Conservation (phyloP, 305 asterid genomes). For the Solanum chacoense region DNA sequence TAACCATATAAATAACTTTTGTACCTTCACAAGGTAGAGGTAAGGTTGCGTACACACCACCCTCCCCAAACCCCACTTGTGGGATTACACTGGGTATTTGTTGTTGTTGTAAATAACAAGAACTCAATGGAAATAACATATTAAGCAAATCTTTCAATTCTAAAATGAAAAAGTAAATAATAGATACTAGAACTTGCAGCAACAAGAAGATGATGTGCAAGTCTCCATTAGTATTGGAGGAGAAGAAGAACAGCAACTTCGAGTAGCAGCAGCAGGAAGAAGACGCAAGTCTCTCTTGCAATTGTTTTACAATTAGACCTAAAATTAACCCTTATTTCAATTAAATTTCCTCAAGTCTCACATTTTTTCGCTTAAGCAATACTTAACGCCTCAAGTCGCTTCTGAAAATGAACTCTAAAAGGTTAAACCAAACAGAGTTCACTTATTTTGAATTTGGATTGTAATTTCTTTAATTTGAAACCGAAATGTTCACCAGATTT, state of each 20-base stretch:
- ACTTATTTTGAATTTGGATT: background rate
- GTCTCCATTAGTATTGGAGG: background rate
- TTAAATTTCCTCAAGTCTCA: background rate
- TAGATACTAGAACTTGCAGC: background rate
- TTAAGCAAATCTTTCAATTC: background rate
- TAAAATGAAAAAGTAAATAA: background rate
- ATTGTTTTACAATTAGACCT: background rate
- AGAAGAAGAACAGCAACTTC: background rate
- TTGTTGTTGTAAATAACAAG: background rate
- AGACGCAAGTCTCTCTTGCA: background rate
- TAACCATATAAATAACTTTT: background rate
- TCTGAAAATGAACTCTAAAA: background rate
- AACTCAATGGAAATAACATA: background rate
- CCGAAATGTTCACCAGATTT: background rate
- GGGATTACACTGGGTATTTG: background rate
- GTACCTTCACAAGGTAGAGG: background rate
- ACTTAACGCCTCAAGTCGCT: background rate
- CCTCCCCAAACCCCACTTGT: background rate
- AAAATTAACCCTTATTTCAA: background rate
- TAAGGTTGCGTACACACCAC: background rate
- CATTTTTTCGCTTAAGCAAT: background rate
- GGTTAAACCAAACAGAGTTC: background rate
- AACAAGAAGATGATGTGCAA: background rate
- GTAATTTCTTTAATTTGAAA: background rate
- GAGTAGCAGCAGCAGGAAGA: background rate